Conservation (phyloP, 2,329 filamentous ascomycete genomes). For the Ophiostoma sp. region DNA sequence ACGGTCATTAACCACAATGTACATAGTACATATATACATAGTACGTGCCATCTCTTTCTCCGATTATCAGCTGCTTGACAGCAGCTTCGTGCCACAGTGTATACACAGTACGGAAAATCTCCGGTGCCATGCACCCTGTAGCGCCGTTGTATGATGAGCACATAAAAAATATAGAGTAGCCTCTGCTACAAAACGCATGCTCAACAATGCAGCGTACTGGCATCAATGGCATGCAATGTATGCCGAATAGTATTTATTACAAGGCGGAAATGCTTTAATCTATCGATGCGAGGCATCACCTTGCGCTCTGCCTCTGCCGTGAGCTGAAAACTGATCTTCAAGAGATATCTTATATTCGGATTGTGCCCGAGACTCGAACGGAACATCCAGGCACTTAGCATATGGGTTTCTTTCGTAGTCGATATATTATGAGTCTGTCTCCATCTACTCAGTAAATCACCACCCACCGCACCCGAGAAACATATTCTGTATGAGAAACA, state of each 20-base stretch:
- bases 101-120: background rate
- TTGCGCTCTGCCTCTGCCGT: background rate
- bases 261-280: too few species aligned
- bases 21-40: too few species aligned
- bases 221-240: too few species aligned
- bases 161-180: background rate
- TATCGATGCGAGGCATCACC: background rate
- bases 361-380: background rate
- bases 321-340: background rate
- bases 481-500: background rate
- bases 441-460: too few species aligned
- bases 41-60: background rate
- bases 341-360: background rate
- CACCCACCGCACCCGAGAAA: too few species aligned
- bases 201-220: background rate
- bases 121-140: too few species aligned
- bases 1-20: too few species aligned
- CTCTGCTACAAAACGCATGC: background rate
- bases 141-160: background rate
- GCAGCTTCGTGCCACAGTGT: background rate
- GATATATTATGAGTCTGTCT: too few species aligned
- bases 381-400: background rate
- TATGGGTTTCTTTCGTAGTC: too few species aligned
- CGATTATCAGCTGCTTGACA: background rate
- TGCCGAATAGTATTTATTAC: too few species aligned